Evolutionary conservation across 331 rosid species (phyloP), one percentile per base, ranked within the genome.

Genomic region (Arachis monticola): DNA sequence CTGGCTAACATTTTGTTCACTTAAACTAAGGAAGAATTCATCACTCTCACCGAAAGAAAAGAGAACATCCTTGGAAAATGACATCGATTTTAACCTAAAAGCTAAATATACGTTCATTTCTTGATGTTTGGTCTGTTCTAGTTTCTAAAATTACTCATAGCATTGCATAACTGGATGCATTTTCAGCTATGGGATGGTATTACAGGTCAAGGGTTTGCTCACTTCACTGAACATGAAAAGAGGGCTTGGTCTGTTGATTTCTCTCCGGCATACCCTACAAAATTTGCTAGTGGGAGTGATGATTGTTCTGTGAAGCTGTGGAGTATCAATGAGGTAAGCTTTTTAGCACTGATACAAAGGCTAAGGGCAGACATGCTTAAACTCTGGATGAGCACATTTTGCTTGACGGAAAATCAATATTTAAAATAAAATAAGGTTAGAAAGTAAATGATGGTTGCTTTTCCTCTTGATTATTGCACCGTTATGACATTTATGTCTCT

Each of bases 221-320:
- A 77, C 72, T 88, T 80, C 87, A 75, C 63, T 2, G 93, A 83
- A 79, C 96, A 92, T 69, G 86, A 48, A 69, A 87, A 60, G 77
- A 90, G 92, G 88, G 93, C 97, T 30, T 92, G 97, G 96, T 92
- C 93, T 42, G 89, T 92, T 55, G 96, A 90, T 82, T 92, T 92
- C 81, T 90, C 96, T 60, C 80, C 4, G 65, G 88, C 82, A 9
- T 73, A 76, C 82, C 97, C 97, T 11, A 92, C 92, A 60, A 88
- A 85, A 78, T 77, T 92, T 77, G 97, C 92, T 77, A 92, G 91
- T 72, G 96, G 91, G 40, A 87, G 96, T 83, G 96, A 92, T 82
- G 96, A 92, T 73, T 86, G 89, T 60, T 73, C 83, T 59, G 79
- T 79, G 17, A 79, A 79, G 73, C 72, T 79, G 51, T 79, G 83